A percentile compares a stretch with the other conserved stretches of the same genome.
These are phyloP conservation scores for Trichoderma breve DNA, from an alignment of 2,329 filamentous ascomycete genomes.

Conservation along the genomic window DNA sequence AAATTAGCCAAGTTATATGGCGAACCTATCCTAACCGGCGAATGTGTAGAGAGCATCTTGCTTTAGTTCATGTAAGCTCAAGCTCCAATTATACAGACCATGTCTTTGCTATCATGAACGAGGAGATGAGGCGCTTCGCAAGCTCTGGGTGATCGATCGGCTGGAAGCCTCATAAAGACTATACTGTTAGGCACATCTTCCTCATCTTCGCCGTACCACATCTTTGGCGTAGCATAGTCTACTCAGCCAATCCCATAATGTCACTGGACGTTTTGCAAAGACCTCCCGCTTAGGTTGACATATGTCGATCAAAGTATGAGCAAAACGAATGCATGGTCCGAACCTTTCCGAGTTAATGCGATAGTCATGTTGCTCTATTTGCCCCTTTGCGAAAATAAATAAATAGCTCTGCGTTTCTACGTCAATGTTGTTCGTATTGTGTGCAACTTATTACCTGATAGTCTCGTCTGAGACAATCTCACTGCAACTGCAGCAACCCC, in stretches of 20 bases:
- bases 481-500: not conserved
- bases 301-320: not conserved
- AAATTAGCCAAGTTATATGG: not conserved
- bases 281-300: not conserved
- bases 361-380: not conserved
- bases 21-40: not conserved
- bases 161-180: not conserved
- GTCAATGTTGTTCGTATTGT: not conserved
- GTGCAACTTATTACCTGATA: not conserved
- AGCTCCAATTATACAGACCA: not conserved
- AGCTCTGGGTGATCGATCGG: not conserved
- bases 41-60: not conserved
- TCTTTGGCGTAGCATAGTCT: not conserved
- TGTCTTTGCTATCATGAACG: not conserved
- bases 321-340: not conserved
- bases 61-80: not conserved
- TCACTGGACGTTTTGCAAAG: not conserved
- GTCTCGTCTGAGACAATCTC: not conserved
- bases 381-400: not conserved
- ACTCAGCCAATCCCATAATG: not conserved
- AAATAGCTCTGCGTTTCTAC: not conserved
- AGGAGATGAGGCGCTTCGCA: not conserved
- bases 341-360: not conserved
- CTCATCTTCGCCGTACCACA: not conserved
- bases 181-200: not conserved